Base-by-base conservation (phyloP, 192 early-diverging fungal species). In the Pilaira anomala region DNA sequence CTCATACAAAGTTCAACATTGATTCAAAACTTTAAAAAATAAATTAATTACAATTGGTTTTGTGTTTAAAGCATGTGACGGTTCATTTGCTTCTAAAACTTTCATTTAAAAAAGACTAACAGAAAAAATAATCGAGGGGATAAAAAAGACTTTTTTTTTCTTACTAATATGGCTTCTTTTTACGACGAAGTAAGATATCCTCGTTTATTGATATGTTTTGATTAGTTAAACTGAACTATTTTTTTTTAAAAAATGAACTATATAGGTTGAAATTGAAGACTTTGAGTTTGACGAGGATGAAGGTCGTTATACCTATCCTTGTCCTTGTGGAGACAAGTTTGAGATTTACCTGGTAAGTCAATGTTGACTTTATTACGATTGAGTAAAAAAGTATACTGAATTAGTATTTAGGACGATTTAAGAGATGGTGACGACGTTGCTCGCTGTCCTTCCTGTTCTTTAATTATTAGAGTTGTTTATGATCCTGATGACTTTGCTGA, bases 241-340 rank as follows among this genome's bases (percentile, higher is more conserved):
- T 24, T 60, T 22, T 36, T 53, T 39, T 41, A 22, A 14, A 18
- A 22, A 11, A 29, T 29, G 7, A 39, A 39, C 18, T 14, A 40
- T 18, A 21, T 49, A 75, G 65, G 50, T 71, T 57, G 68, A 77
- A 30, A 72, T 71, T 58, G 89, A 98, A 72, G 96, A 98, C 75
- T 90, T 98, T 85, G 91, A 92, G 56, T 98, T 88, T 71, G 88
- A 94, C 65, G 89, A 93, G 69, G 91, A 93, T 36, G 83, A 77
- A 24, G 75, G 86, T 58, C 78, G 84, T 12, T 98, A 93, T 80
- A 83, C 81, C 51, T 98, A 95, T 68, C 96, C 96, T 25, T 98
- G 94, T 71, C 96, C 96, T 2, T 98, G 96, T 78, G 96, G 96
- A 12, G 96, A 98, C 83, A 82, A 85, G 22, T 98, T 98, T 69